phyloP scores from a whole-genome alignment of 768 basidiomycete species.

The Butyriboletus loyo region DNA sequence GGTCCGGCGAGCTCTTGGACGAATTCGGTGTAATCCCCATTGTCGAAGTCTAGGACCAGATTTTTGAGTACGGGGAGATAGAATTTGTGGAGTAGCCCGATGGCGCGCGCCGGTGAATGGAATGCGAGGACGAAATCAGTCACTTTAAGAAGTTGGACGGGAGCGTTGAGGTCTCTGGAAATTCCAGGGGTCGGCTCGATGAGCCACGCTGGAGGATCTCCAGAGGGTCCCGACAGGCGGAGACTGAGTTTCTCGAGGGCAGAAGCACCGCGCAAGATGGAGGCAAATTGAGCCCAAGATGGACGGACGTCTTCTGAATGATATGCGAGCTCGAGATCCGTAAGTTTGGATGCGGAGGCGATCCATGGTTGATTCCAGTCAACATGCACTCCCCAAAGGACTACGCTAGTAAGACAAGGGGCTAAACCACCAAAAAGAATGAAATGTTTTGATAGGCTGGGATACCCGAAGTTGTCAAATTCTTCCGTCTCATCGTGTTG shows the following conservation, averaged over 20 bases:
- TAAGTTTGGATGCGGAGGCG: constrained; percentile 31
- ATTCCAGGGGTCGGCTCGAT: constrained; percentile 14
- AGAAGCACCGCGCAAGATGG: constrained; percentile 53
- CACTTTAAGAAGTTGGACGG: constrained; percentile 31
- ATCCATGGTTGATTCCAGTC: constrained; percentile 53
- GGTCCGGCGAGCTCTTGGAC: constrained; percentile 38
- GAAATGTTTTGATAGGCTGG: constrained; percentile 37
- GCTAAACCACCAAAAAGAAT: constrained; percentile 50
- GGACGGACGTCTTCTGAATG: constrained; percentile 65
- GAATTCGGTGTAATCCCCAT: constrained; percentile 52
- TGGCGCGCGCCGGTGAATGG: constrained; percentile 44
- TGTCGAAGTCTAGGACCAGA: constrained; percentile 53
- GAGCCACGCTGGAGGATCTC: constrained; percentile 37
- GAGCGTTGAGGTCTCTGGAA: constrained; percentile 25
- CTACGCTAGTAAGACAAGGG: constrained; percentile 48
- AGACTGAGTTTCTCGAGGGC: constrained; percentile 52
- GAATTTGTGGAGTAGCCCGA: constrained; percentile 24
- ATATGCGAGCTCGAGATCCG: constrained; percentile 57
- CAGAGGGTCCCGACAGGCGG: constrained; percentile 55
- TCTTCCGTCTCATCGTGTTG: constrained; percentile 51
- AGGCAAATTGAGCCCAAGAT: constrained; percentile 47
- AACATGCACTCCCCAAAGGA: constrained; percentile 69
- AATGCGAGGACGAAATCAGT: constrained; percentile 46
- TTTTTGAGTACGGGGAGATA: constrained; percentile 34
- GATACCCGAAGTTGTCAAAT: constrained; percentile 8